Evolutionary conservation across 768 basidiomycete genomes (phyloP).

Genomic region (Lentinus brumalis): DNA sequence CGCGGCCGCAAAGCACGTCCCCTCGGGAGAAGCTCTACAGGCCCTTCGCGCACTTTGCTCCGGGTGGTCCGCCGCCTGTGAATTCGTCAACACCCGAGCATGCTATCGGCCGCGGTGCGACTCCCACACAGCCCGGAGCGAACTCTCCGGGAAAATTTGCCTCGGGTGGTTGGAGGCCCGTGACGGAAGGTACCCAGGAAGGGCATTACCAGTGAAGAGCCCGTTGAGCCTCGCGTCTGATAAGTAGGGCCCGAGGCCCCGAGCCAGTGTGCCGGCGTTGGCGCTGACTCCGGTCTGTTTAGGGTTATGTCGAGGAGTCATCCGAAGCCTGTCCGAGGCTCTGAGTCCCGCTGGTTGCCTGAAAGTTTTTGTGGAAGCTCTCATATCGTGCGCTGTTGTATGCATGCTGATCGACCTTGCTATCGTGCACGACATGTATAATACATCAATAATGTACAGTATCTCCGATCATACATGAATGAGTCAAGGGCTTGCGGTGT

Average conservation of each 20-base stretch:
- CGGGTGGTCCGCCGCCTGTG: neutral
- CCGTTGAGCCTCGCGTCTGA: neutral
- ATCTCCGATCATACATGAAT: slow-evolving; percentile 4
- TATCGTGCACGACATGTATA: slow-evolving; percentile 16
- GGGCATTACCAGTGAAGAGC: neutral
- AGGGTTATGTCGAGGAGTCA: slow-evolving; percentile 2
- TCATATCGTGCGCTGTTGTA: neutral
- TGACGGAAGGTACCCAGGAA: slow-evolving; percentile 14
- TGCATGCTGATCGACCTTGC: slow-evolving; percentile 16
- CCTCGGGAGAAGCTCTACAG: slow-evolving; percentile 28
- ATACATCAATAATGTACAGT: slow-evolving; percentile 10
- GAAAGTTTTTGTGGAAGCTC: neutral
- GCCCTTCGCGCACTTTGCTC: slow-evolving; percentile 18
- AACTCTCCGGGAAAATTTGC: slow-evolving; percentile 21
- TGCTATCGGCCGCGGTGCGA: slow-evolving; percentile 12
- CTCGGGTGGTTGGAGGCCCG: slow-evolving; percentile 25
- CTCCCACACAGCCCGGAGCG: slow-evolving; percentile 14
- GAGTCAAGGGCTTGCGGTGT: neutral
- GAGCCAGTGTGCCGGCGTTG: neutral
- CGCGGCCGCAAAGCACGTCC: slow-evolving; percentile 25
- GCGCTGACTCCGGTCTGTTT: neutral
- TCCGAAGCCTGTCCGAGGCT: neutral
- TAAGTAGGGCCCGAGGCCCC: neutral
- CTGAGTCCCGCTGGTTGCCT: neutral
- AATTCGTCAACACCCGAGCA: slow-evolving; percentile 12